Conservation (phyloP, 495 filamentous ascomycete species). For the Annulohypoxylon maeteangense region DNA sequence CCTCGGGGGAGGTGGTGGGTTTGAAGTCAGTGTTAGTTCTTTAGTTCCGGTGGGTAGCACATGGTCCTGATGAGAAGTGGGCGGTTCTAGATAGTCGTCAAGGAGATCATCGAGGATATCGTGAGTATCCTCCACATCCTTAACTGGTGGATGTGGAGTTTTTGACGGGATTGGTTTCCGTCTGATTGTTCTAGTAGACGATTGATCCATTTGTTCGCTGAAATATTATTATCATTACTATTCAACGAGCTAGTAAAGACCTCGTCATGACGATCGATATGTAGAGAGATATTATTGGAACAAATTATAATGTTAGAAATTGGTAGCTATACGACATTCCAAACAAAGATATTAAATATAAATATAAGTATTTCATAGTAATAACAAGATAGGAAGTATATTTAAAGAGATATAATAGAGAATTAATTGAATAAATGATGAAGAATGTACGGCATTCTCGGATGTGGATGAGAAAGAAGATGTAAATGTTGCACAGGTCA, state of each 20-base stretch:
- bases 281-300: neutral
- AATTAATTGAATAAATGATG: constrained; percentile 9
- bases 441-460: constrained; percentile 25
- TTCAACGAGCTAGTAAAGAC: neutral
- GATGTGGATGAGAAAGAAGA: constrained; percentile 10
- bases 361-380: neutral
- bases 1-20: constrained; percentile 10
- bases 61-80: constrained; percentile 14
- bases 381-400: constrained; percentile 10
- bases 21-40: constrained; percentile 20
- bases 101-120: constrained; percentile 39
- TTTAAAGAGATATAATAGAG: neutral
- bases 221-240: constrained; percentile 1
- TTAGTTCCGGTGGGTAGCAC: constrained; percentile 10
- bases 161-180: constrained; percentile 32
- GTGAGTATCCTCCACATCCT: neutral
- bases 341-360: constrained; percentile 9
- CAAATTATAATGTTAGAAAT: neutral
- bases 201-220: constrained; percentile 25
- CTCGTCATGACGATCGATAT: constrained; percentile 12
- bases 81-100: constrained; percentile 44
- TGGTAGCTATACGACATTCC: neutral
- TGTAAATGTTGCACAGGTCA: constrained; percentile 1
- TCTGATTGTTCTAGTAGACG: constrained; percentile 12
- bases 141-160: neutral